Evolutionary conservation across 2,329 filamentous ascomycete species (phyloP).

Genomic region (Diaporthe sp.): DNA sequence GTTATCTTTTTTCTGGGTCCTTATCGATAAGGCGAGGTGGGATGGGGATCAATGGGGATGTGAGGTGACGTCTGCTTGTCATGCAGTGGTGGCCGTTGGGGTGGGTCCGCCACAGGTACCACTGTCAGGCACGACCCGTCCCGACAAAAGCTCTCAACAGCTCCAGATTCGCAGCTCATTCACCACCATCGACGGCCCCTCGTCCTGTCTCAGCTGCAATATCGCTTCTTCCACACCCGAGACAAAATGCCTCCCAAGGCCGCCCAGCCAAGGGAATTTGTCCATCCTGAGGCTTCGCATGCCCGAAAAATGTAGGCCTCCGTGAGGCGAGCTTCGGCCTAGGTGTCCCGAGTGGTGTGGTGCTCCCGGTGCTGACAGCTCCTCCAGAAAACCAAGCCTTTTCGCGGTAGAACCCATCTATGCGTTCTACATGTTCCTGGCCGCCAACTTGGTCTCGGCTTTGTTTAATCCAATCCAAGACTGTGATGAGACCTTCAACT

Average conservation of each 20-base stretch:
- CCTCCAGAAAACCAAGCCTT: slow-evolving; percentile 61
- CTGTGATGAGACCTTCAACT: slow-evolving; percentile 99
- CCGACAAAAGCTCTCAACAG: slow-evolving; percentile 24
- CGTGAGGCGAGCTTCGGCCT: neutral
- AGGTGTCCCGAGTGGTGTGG: slow-evolving; percentile 11
- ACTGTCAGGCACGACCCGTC: neutral
- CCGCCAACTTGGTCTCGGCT: slow-evolving; percentile 81
- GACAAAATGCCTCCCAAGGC: slow-evolving; percentile 58
- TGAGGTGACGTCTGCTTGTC: slow-evolving; percentile 22
- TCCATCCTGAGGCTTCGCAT: slow-evolving; percentile 64
- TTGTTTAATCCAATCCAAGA: slow-evolving; percentile 93
- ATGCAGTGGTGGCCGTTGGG: neutral
- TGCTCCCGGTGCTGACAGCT: slow-evolving; percentile 18
- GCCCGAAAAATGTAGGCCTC: slow-evolving; percentile 64
- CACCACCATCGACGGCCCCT: neutral
- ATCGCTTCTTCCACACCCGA: slow-evolving; percentile 14
- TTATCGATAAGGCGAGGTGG: slow-evolving; percentile 26
- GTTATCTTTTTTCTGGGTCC: slow-evolving; percentile 31
- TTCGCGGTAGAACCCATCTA: slow-evolving; percentile 79
- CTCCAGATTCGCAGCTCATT: neutral
- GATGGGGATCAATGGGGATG: neutral
- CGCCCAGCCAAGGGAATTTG: slow-evolving; percentile 54
- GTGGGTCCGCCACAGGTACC: slow-evolving; percentile 10
- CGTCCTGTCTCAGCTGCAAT: neutral
- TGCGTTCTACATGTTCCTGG: slow-evolving; percentile 85